phyloP scores from a whole-genome alignment of 2,329 filamentous ascomycete genomes.

The Diaporthe aspalathi region DNA sequence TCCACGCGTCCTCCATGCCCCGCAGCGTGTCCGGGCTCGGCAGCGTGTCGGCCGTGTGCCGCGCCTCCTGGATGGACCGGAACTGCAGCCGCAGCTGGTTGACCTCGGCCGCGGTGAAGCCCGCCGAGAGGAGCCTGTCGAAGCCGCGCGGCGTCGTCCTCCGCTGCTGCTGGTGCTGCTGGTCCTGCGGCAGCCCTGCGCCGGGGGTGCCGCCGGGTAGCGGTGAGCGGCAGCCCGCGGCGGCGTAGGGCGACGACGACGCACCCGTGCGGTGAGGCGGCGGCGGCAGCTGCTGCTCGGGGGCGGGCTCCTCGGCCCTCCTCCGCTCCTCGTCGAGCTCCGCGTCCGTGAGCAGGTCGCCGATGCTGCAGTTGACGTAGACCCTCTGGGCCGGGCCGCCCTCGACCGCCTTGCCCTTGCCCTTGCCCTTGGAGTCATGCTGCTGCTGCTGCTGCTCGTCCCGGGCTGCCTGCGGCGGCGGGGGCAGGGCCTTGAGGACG shows the following conservation, averaged over 20 bases:
- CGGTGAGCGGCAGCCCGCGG: slow-evolving; percentile 26
- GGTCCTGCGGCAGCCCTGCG: slow-evolving; percentile 7
- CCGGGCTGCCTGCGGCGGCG: slow-evolving; percentile 55
- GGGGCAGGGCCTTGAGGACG: slow-evolving; percentile 73
- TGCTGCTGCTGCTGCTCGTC: slow-evolving; percentile 41
- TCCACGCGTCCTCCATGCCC: slow-evolving; percentile 88
- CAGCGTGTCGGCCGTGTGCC: slow-evolving; percentile 90
- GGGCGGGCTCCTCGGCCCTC: slow-evolving; percentile 52
- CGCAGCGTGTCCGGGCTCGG: slow-evolving; percentile 81
- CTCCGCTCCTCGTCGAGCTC: slow-evolving; percentile 78
- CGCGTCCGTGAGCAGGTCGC: slow-evolving; percentile 73
- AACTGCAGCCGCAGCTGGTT: slow-evolving; percentile 89
- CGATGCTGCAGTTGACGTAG: slow-evolving; percentile 95
- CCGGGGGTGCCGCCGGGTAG: not conserved
- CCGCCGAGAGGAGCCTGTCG: slow-evolving; percentile 82
- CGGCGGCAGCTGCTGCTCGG: slow-evolving; percentile 61
- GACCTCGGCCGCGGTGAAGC: slow-evolving; percentile 86
- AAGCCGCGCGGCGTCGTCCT: slow-evolving; percentile 77
- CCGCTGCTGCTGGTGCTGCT: slow-evolving; percentile 50
- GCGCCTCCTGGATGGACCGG: slow-evolving; percentile 82
- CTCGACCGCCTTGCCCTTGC: slow-evolving; percentile 79
- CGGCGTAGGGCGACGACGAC: slow-evolving; percentile 34
- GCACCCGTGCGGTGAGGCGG: slow-evolving; percentile 45
- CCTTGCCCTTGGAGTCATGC: slow-evolving; percentile 64
- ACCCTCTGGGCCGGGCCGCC: slow-evolving; percentile 67